phyloP scores from a whole-genome alignment of 768 basidiomycete genomes.

The Rhizopogon rudus region DNA sequence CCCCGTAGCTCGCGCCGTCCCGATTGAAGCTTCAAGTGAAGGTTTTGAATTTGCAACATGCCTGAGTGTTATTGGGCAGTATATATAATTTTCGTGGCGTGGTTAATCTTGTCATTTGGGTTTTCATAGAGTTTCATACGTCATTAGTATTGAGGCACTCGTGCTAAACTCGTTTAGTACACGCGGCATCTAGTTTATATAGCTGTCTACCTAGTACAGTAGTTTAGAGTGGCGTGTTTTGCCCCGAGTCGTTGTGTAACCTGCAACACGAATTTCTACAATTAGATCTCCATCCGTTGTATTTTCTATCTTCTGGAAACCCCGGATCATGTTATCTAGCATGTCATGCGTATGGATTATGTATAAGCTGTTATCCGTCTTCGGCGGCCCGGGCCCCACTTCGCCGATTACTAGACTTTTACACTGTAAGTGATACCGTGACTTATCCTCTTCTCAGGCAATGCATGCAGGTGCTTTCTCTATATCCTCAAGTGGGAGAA shows the following conservation, averaged over 20 bases:
- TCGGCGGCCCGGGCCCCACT: not conserved
- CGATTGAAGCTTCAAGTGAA: not conserved
- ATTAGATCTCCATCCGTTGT: too few species aligned
- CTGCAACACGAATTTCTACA: too few species aligned
- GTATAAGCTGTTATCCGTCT: too few species aligned
- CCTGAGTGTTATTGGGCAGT: not conserved
- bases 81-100: too few species aligned
- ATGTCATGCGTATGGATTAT: too few species aligned
- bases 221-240: too few species aligned
- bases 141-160: too few species aligned
- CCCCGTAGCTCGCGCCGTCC: conserved; percentile 13
- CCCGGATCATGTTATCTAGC: not conserved
- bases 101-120: not conserved
- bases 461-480: not conserved
- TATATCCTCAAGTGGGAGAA: not conserved
- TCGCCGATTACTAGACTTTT: not conserved
- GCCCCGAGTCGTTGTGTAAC: too few species aligned
- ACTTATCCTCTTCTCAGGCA: not conserved
- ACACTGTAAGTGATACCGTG: not conserved
- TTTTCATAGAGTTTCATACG: too few species aligned
- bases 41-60: not conserved
- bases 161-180: too few species aligned
- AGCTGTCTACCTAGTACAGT: too few species aligned
- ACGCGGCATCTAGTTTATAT: too few species aligned
- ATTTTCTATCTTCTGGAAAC: not conserved